Percentiles rank a stretch among this genome's conserved stretches.
Evolutionary conservation across 2,329 filamentous ascomycete species (phyloP).

Genomic region (Cladorrhinum sp.): DNA sequence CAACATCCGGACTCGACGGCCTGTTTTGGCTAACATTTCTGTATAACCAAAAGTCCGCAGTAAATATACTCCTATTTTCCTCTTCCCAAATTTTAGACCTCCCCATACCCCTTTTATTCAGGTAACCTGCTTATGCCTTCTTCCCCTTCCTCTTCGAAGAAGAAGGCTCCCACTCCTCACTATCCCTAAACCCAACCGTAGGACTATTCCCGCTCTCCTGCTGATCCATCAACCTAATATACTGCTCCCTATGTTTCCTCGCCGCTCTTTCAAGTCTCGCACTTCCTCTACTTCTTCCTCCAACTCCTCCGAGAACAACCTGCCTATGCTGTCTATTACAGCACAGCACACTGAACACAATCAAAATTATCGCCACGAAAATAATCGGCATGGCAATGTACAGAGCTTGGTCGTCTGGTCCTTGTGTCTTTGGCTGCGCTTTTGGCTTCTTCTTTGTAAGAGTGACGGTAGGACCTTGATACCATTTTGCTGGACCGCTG

Average conservation of each 20-base stretch:
- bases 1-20: no score
- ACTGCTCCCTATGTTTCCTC: constrained; percentile 37
- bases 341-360: constrained; percentile 55
- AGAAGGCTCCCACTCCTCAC: background rate
- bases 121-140: background rate
- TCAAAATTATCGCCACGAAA: constrained; percentile 45
- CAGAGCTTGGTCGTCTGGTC: constrained; percentile 41
- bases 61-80: background rate
- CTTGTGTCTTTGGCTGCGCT: constrained; percentile 31
- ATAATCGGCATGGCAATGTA: constrained; percentile 53
- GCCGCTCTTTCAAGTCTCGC: constrained; percentile 31
- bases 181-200: background rate
- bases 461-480: constrained; percentile 41
- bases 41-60: no score
- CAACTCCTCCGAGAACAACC: constrained; percentile 52
- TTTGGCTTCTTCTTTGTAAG: constrained; percentile 33
- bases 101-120: background rate
- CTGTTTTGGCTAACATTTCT: no score
- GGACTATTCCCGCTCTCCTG: constrained; percentile 23
- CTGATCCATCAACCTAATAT: constrained; percentile 46
- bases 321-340: constrained; percentile 51
- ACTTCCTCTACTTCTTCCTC: constrained; percentile 39
- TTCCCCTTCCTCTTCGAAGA: background rate
- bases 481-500: constrained; percentile 23
- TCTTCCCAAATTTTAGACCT: background rate